Conservation (phyloP, 2,329 filamentous ascomycete genomes). For the Dactylellina parvicollis region DNA sequence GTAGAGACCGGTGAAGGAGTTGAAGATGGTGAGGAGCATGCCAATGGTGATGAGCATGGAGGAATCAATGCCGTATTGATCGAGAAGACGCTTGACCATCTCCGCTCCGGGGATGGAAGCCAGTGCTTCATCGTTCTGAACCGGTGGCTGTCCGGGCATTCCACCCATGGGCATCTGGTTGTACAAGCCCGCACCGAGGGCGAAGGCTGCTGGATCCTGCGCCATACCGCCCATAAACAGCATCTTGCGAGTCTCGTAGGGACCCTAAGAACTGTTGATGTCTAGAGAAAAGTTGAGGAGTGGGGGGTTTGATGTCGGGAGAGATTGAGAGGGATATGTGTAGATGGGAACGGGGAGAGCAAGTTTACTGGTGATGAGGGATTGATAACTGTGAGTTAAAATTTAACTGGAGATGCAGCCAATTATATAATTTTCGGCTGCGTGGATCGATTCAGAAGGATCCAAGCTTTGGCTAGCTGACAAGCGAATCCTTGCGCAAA, state of each 20-base stretch:
- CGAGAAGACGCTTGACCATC: conserved; percentile 57
- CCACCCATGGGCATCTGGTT: conserved; percentile 31
- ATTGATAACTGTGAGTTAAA: conserved; percentile 4
- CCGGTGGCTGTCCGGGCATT: conserved; percentile 62
- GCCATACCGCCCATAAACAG: conserved; percentile 43
- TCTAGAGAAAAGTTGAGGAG: background rate
- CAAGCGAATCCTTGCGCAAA: conserved; percentile 20
- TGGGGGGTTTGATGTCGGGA: background rate
- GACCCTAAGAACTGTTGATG: background rate
- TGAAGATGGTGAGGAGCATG: conserved; percentile 58
- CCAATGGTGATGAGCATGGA: conserved; percentile 57
- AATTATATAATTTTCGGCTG: conserved; percentile 26
- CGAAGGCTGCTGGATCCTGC: conserved; percentile 45
- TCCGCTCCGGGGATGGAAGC: conserved; percentile 61
- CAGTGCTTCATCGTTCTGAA: conserved; percentile 67
- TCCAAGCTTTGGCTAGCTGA: conserved; percentile 15
- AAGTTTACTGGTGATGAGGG: conserved; percentile 9
- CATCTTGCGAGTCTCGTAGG: conserved; percentile 13
- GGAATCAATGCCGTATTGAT: conserved; percentile 57
- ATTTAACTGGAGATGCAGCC: conserved; percentile 3
- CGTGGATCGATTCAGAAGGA: conserved; percentile 19
- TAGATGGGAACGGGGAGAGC: conserved; percentile 5
- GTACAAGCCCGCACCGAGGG: conserved; percentile 39
- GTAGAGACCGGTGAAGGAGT: conserved; percentile 58
- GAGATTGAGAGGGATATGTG: background rate